phyloP scores from a whole-genome alignment of 495 filamentous ascomycete genomes.

The Hyaloscypha variabilis region DNA sequence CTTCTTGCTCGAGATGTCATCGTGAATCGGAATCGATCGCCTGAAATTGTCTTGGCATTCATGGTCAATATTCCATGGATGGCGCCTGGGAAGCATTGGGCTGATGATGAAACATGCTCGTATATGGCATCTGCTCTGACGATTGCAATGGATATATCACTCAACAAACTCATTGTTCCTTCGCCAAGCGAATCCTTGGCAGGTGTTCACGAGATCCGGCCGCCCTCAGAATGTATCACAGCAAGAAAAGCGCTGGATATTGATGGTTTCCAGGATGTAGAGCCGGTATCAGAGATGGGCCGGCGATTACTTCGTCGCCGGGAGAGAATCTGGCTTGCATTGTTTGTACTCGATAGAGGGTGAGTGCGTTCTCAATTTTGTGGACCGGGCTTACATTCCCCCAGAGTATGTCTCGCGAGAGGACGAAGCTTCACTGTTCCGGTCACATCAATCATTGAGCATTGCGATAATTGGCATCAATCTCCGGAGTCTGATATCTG shows the following conservation, averaged over 20 bases:
- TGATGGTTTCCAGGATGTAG: conserved; percentile 67
- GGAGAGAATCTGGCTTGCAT: conserved; percentile 69
- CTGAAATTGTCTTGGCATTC: conserved; percentile 73
- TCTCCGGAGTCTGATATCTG: conserved; percentile 63
- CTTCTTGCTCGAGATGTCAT: conserved; percentile 63
- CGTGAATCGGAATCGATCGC: conserved; percentile 60
- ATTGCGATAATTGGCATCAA: conserved; percentile 69
- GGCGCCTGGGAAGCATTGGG: conserved; percentile 64
- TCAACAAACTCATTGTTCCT: conserved; percentile 68
- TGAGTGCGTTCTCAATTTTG: conserved; percentile 32
- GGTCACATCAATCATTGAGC: conserved; percentile 61
- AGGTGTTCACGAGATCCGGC: conserved; percentile 47
- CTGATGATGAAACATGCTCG: conserved; percentile 72
- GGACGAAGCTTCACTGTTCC: conserved; percentile 70
- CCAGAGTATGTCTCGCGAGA: conserved; percentile 67
- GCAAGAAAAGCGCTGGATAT: conserved; percentile 63
- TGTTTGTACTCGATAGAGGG: conserved; percentile 76
- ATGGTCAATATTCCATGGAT: conserved; percentile 83
- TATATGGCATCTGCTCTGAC: conserved; percentile 71
- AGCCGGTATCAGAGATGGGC: conserved; percentile 60
- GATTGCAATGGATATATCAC: conserved; percentile 66
- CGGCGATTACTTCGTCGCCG: conserved; percentile 61
- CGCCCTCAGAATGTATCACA: conserved; percentile 67
- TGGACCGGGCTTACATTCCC: conserved; percentile 8
- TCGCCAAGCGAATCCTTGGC: conserved; percentile 51